Evolutionary conservation across 2,329 filamentous ascomycete genomes (phyloP), one percentile per base, ranked within the genome.

Genomic region (Emmonsiellopsis sp.): DNA sequence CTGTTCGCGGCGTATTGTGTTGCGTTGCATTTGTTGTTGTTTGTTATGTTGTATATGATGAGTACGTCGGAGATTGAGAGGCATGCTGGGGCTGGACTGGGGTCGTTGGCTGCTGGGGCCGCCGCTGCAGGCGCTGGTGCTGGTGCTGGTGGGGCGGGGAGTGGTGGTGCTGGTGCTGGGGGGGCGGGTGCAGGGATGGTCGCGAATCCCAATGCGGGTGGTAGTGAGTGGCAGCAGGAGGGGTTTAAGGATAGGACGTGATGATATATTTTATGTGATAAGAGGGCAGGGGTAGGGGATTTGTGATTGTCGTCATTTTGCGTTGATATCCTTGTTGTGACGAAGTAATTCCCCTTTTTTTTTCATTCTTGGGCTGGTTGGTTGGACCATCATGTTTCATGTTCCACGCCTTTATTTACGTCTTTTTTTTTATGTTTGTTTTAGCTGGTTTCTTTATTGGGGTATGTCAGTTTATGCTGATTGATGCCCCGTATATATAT

Each of bases 1-100:
- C 69, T 98, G 55, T 98, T 98, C 71, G 93, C 91, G 0, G 84
- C 82, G 9, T 98, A 98, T 70, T 94, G 92, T 69, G 75, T 96
- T 37, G 89, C 84, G 35, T 77, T 98, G 60, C 93, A 98, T 73
- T 65, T 96, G 44, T 73, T 98, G 47, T 85, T 97, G 2, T 93
- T 98, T 65, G 77, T 86, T 61, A 86, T 89, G 70, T 75, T 97
- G 57, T 97, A 92, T 71, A 91, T 85, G 81, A 83, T 90, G 65
- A 88, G 88, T 55, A 81, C 51, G 35, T n/a, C 44, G 8, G 51
- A 89, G 62, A 78, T 83, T 35, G 84, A 84, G 65, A 74, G 78
- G 61, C 81, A 85, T 64, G 79, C 76, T 37, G 80, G 76, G 60
- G 75, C 78, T 58, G 70, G 85, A 51, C 78, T 80, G 47, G 76